These are phyloP conservation scores for Arachnopeziza araneosa DNA, from an alignment of 2,329 filamentous ascomycete species.

Conservation along the genomic window DNA sequence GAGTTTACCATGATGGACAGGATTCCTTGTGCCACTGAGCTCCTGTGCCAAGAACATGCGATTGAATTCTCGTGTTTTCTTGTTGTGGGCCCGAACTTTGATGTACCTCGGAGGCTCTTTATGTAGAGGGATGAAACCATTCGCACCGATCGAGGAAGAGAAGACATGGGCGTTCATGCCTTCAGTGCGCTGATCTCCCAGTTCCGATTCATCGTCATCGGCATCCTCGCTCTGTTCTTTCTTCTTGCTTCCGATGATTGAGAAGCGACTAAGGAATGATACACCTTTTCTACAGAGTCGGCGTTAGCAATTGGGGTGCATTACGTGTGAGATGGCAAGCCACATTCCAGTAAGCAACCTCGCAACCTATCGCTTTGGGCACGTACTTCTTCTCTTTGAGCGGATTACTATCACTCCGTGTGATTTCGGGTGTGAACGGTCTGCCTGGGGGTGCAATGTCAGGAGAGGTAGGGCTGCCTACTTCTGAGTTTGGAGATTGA, in stretches of 20 bases:
- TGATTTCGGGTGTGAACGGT: conserved; percentile 33
- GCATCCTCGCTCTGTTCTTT: conserved; percentile 51
- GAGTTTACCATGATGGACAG: conserved; percentile 17
- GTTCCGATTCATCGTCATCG: conserved; percentile 60
- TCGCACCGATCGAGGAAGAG: conserved; percentile 62
- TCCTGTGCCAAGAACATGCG: conserved; percentile 90
- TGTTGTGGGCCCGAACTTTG: conserved; percentile 74
- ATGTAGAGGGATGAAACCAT: conserved; percentile 77
- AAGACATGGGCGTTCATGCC: conserved; percentile 81
- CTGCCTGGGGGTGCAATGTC: conserved; percentile 23
- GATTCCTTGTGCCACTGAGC: conserved; percentile 54
- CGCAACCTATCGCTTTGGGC: conserved; percentile 2
- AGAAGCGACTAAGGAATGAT: conserved; percentile 80
- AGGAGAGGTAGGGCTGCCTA: conserved; percentile 18
- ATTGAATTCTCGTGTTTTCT: conserved; percentile 77
- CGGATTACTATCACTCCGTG: conserved; percentile 25
- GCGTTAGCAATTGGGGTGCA: conserved; percentile 8
- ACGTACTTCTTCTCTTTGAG: conserved; percentile 62
- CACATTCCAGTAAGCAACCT: conserved; percentile 17
- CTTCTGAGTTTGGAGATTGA: conserved; percentile 40
- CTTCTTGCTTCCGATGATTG: conserved; percentile 71
- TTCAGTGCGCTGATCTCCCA: conserved; percentile 63
- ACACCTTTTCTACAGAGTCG: conserved; percentile 63
- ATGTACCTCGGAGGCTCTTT: conserved; percentile 91
- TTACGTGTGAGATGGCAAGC: conserved; percentile 13